A percentile compares a stretch with the other conserved stretches of the same genome.
These are phyloP conservation scores for Coffea humblotiana DNA, from an alignment of 305 asterid genomes.

Conservation along the genomic window DNA sequence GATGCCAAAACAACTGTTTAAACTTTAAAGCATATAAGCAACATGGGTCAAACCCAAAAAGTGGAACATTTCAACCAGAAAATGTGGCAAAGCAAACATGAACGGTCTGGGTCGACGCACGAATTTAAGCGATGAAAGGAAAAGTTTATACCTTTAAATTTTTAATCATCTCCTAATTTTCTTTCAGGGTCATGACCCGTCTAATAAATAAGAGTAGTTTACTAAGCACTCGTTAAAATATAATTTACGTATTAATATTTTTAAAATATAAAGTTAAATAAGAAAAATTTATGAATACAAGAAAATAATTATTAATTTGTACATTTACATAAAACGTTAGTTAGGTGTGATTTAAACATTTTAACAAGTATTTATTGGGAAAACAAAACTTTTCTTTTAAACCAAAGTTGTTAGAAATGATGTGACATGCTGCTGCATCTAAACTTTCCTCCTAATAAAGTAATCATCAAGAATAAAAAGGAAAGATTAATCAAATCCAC, in stretches of 20 bases:
- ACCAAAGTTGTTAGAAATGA: background rate
- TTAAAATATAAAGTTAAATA: no score
- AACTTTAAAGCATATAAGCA: background rate
- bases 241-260: no score
- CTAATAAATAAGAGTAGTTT: no score
- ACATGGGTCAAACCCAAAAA: slow-evolving; percentile 5
- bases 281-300: no score
- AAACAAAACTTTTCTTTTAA: background rate
- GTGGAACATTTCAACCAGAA: background rate
- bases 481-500: background rate
- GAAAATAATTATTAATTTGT: no score
- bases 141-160: background rate
- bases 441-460: no score
- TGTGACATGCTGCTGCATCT: background rate
- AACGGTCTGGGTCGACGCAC: background rate
- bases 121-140: background rate
- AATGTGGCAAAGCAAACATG: background rate
- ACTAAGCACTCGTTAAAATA: no score
- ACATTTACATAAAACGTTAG: no score
- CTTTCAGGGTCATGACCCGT: no score
- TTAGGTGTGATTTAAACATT: no score
- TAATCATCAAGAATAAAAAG: background rate
- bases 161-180: no score
- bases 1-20: slow-evolving; percentile 8
- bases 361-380: no score